Conservation (phyloP, 2,329 filamentous ascomycete species). For the Trematosphaeria pertusa region DNA sequence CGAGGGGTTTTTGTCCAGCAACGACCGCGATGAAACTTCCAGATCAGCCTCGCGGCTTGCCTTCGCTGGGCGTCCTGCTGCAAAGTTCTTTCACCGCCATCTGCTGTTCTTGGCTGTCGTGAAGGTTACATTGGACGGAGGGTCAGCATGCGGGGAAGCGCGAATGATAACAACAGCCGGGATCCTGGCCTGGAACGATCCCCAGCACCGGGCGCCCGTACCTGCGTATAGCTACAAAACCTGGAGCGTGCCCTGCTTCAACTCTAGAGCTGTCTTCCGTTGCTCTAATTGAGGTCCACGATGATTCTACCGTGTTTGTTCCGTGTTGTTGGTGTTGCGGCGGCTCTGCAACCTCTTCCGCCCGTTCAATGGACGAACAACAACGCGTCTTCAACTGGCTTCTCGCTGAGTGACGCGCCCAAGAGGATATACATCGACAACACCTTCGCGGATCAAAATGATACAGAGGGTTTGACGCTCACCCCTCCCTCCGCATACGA, state of each 20-base stretch:
- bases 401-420: constrained; percentile 26
- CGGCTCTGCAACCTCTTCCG: constrained; percentile 50
- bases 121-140: not conserved
- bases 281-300: not conserved
- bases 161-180: not conserved
- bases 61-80: no score
- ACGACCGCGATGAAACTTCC: no score
- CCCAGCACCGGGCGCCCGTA: not conserved
- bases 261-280: not conserved
- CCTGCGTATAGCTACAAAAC: not conserved
- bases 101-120: not conserved
- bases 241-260: not conserved
- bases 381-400: constrained; percentile 22
- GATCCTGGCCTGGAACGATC: not conserved
- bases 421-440: constrained; percentile 53
- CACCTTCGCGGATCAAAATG: constrained; percentile 48
- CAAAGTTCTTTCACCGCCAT: not conserved
- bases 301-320: constrained; percentile 22
- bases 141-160: not conserved
- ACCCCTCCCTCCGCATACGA: constrained; percentile 60
- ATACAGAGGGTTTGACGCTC: constrained; percentile 57
- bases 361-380: constrained; percentile 39
- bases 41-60: no score
- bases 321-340: constrained; percentile 22
- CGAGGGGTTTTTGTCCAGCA: no score